A percentile compares a stretch with the other conserved stretches of the same genome.
Conservation (phyloP, 1,284 basidiomycete species). For the Pseudozyma pruni region DNA sequence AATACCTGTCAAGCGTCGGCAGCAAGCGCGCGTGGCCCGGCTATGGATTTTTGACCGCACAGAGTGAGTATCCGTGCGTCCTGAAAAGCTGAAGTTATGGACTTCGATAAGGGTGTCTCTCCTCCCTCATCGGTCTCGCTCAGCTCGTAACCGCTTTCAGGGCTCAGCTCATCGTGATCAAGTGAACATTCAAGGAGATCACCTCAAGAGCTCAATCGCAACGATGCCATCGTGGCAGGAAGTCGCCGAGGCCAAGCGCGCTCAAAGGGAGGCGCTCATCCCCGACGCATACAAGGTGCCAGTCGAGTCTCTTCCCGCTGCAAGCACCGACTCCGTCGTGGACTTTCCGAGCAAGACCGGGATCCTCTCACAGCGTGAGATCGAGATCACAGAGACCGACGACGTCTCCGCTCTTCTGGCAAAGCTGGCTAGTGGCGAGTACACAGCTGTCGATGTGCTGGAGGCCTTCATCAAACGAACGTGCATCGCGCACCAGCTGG, state of each 20-base stretch:
- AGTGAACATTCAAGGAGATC: too few species aligned
- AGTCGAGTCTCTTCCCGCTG: constrained; percentile 21
- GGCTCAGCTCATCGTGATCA: too few species aligned
- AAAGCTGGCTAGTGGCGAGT: constrained; percentile 72
- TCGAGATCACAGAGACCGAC: constrained; percentile 49
- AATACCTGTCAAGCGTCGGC: too few species aligned
- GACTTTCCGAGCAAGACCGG: constrained; percentile 38
- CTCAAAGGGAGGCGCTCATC: constrained; percentile 43
- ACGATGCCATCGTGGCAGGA: constrained; percentile 42
- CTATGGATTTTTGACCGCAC: too few species aligned
- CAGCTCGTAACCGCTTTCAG: not conserved
- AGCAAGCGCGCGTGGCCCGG: too few species aligned
- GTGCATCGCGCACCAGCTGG: constrained; percentile 82
- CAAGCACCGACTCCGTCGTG: constrained; percentile 27
- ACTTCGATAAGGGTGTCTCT: too few species aligned
- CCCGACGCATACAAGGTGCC: constrained; percentile 36
- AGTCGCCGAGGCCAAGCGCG: constrained; percentile 35
- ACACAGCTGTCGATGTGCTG: constrained; percentile 77
- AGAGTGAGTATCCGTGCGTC: too few species aligned
- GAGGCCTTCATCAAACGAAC: constrained; percentile 83
- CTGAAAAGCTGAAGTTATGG: too few species aligned
- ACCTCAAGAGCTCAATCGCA: not conserved
- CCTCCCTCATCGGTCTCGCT: too few species aligned
- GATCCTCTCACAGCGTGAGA: constrained; percentile 36
- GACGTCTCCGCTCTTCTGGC: constrained; percentile 71